phyloP scores from a whole-genome alignment of 2,329 filamentous ascomycete genomes.

The Monosporascus sp. region DNA sequence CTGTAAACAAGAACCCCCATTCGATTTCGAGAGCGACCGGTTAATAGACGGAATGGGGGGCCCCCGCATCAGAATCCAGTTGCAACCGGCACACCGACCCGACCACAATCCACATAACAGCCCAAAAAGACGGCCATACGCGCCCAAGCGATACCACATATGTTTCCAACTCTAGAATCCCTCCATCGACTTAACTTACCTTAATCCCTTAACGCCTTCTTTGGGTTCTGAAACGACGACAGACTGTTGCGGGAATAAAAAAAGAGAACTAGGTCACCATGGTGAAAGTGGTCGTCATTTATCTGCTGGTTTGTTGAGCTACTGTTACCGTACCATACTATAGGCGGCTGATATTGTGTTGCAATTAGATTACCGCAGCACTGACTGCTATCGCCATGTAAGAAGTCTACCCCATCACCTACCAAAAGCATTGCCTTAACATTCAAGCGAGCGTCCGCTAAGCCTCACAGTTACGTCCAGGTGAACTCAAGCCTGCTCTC shows the following conservation, averaged over 20 bases:
- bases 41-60: neutral
- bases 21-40: no score
- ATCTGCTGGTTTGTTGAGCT: neutral
- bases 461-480: constrained; percentile 21
- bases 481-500: constrained; percentile 21
- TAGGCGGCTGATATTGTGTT: neutral
- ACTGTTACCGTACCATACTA: neutral
- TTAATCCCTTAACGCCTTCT: neutral
- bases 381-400: constrained; percentile 13
- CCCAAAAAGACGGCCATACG: neutral
- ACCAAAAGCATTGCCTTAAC: neutral
- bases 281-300: neutral
- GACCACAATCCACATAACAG: neutral
- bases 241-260: neutral
- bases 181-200: neutral
- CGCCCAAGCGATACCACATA: no score
- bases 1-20: no score
- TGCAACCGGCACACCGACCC: neutral
- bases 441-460: neutral
- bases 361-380: constrained; percentile 8
- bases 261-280: neutral
- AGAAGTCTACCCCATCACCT: neutral
- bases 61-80: neutral
- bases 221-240: neutral
- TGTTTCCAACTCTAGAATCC: neutral